Percentiles rank a stretch among this genome's conserved stretches.
These are phyloP conservation scores for Pilaira anomala DNA, from an alignment of 192 early-diverging fungal species.

Conservation along the genomic window DNA sequence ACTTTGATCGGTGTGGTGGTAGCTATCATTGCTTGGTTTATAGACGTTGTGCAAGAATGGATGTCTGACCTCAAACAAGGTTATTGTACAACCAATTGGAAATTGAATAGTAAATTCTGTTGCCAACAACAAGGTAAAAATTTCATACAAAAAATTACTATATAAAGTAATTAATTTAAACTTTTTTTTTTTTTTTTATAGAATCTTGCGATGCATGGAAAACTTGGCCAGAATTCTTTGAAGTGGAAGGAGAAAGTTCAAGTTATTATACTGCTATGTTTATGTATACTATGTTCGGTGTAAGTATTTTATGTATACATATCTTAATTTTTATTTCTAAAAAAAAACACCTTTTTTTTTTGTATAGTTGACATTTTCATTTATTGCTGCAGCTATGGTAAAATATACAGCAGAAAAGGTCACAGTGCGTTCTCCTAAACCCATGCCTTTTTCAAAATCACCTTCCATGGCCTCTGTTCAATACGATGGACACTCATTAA, in stretches of 20 bases:
- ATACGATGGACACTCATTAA: not conserved
- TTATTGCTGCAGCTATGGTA: slow-evolving; percentile 58
- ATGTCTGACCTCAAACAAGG: slow-evolving; percentile 82
- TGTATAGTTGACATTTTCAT: slow-evolving; percentile 47
- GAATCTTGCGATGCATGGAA: slow-evolving; percentile 52
- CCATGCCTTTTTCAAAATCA: slow-evolving; percentile 12
- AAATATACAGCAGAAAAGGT: slow-evolving; percentile 47
- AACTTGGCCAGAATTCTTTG: slow-evolving; percentile 45
- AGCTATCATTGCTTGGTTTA: slow-evolving; percentile 65
- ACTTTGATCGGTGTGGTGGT: slow-evolving; percentile 59
- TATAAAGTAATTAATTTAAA: not conserved
- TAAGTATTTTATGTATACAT: slow-evolving; percentile 4
- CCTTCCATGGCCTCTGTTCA: slow-evolving; percentile 14
- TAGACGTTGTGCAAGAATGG: slow-evolving; percentile 77
- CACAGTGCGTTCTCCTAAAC: slow-evolving; percentile 18
- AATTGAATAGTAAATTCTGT: slow-evolving; percentile 74
- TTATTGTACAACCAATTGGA: slow-evolving; percentile 74
- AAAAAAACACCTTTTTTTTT: slow-evolving; percentile 2
- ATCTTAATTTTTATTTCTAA: not conserved
- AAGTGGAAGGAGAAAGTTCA: slow-evolving; percentile 18
- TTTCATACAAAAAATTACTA: not conserved
- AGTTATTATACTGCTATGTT: slow-evolving; percentile 31
- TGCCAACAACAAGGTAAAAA: slow-evolving; percentile 62
- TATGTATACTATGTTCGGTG: slow-evolving; percentile 45
- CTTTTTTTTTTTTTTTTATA: slow-evolving; percentile 13